Evolutionary conservation across 495 filamentous ascomycete genomes (phyloP), one percentile per base, ranked within the genome.

Genomic region (Hamigera avellanea): DNA sequence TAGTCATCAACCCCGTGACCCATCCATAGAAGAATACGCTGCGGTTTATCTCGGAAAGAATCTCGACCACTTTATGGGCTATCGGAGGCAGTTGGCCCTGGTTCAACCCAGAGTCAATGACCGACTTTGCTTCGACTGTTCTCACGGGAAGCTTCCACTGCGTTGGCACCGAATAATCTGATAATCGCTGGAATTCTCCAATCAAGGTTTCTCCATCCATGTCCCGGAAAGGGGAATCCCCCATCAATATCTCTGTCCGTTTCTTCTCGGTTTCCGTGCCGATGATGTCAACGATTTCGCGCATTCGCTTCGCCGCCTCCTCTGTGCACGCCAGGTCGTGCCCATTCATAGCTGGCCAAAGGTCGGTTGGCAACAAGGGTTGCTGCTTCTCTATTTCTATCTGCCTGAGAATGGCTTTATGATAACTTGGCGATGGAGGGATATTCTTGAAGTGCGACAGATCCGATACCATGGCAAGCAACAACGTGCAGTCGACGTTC

Each of bases 401-500:
- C 47, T 84, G 80, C n/a, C 70, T 62, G 14, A 62, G 50, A 19
- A 83, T 75, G 13, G 69, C 72, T 36, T 49, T 53, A 45, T 80
- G 72, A 40, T 72, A 70, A 49, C 57, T 63, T 15, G 53, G 48
- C 19, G 40, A 57, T 31, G 46, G 52, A 16, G 25, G 32, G 16
- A 60, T 64, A 14, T 54, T 33, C 28, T 66, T 60, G 16, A 57
- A 50, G 46, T 83, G 78, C 0, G 76, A 81, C 5, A 86, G 64
- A 48, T 86, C 81, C n/a, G 76, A 81, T 14, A 77, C 71, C 29
- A 82, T 60, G 14, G 78, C 81, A 8, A 86, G 69, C 18, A 86
- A 64, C 36, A 85, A 66, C 7, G 80, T 83, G 57, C 80, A 84
- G 53, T 86, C 81, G 41, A 86, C 66, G 54, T 86, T 86, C 26